phyloP scores from a whole-genome alignment of 176 grass and related monocot genomes.

The Carex myosuroides region DNA sequence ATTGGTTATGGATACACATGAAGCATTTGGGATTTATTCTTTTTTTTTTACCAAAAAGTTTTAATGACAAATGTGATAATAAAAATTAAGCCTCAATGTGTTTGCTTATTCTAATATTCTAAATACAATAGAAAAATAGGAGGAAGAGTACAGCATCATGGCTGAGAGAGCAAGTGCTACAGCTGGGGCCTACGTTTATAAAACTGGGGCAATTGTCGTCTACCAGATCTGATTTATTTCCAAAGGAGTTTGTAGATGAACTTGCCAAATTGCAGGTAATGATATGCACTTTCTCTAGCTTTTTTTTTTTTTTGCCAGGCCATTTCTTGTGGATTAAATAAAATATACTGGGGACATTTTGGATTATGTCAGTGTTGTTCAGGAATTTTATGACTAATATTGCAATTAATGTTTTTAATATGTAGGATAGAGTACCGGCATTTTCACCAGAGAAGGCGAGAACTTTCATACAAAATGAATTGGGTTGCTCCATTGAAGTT shows the following conservation, averaged over 20 bases:
- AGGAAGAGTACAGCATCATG: constrained; percentile 68
- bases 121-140: constrained; percentile 58
- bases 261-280: constrained; percentile 94
- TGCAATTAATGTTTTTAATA: constrained; percentile 15
- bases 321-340: not conserved
- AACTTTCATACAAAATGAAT: constrained; percentile 72
- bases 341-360: not conserved
- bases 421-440: constrained; percentile 88
- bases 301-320: not conserved
- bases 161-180: constrained; percentile 89
- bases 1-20: not conserved
- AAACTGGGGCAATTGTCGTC: constrained; percentile 95
- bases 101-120: constrained; percentile 16
- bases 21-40: not conserved
- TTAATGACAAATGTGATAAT: not conserved
- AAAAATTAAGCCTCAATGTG: not conserved
- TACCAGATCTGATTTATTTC: constrained; percentile 93
- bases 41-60: not conserved
- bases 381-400: not conserved
- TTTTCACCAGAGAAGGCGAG: constrained; percentile 90
- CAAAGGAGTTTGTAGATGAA: constrained; percentile 81
- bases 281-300: not conserved
- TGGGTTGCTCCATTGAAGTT: constrained; percentile 70
- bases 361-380: not conserved
- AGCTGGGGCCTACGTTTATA: constrained; percentile 95